phyloP scores from a whole-genome alignment of 2,329 filamentous ascomycete genomes.

The Sporothrix mexicana region DNA sequence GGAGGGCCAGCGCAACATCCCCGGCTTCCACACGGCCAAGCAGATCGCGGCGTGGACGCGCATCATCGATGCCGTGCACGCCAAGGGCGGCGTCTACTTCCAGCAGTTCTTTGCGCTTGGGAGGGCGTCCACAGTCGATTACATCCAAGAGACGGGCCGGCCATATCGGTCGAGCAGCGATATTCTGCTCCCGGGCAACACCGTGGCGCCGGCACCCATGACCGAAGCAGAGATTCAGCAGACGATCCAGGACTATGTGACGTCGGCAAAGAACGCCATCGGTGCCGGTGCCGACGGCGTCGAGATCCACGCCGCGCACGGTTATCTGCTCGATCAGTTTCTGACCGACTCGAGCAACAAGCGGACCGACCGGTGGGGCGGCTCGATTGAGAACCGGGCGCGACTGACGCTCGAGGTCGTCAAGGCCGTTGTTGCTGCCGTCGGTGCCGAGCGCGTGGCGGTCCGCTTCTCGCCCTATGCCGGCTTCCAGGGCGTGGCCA shows the following conservation, averaged over 20 bases:
- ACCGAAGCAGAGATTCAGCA: constrained; percentile 68
- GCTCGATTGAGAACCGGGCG: constrained; percentile 72
- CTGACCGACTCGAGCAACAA: constrained; percentile 71
- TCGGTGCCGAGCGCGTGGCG: constrained; percentile 56
- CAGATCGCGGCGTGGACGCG: constrained; percentile 65
- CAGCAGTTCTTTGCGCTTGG: constrained; percentile 62
- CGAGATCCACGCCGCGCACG: constrained; percentile 78
- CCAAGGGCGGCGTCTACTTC: constrained; percentile 64
- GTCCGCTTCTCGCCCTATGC: constrained; percentile 63
- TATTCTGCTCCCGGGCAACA: constrained; percentile 51
- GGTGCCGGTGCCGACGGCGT: constrained; percentile 70
- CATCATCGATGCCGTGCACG: constrained; percentile 66
- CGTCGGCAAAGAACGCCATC: constrained; percentile 60
- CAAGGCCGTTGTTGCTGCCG: constrained; percentile 58
- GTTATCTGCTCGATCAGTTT: constrained; percentile 76
- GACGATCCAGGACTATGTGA: constrained; percentile 65
- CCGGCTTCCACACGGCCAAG: constrained; percentile 61
- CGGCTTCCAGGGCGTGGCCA: constrained; percentile 62
- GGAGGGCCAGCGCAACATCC: constrained; percentile 53
- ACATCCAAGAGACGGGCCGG: constrained; percentile 44
- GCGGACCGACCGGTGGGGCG: constrained; percentile 71
- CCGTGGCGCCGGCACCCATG: constrained; percentile 59
- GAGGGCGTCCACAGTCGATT: constrained; percentile 46
- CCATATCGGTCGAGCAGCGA: constrained; percentile 49
- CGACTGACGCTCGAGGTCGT: constrained; percentile 72